Evolutionary conservation across 768 basidiomycete species (phyloP).

Genomic region (Pulveroboletus sp.): DNA sequence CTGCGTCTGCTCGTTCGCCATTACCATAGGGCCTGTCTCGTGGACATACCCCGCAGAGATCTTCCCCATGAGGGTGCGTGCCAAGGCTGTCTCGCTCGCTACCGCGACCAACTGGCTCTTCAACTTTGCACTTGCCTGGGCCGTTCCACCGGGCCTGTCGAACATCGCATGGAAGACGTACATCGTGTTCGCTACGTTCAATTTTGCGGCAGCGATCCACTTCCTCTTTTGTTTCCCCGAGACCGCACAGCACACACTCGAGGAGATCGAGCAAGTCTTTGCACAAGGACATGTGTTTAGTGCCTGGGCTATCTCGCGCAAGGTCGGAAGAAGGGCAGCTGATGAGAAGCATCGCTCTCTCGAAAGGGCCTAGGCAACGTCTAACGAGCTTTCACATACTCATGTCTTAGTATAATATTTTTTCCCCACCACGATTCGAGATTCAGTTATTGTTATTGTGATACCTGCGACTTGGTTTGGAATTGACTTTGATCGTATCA

Average conservation of each 20-base stretch:
- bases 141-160: slow-evolving; percentile 65
- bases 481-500: background rate
- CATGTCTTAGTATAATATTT: background rate
- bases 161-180: slow-evolving; percentile 71
- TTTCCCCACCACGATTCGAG: background rate
- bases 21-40: slow-evolving; percentile 74
- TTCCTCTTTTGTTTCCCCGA: slow-evolving; percentile 80
- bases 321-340: slow-evolving; percentile 40
- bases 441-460: too few relatives aligned
- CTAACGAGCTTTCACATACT: too few relatives aligned
- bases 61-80: slow-evolving; percentile 64
- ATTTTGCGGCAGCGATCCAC: slow-evolving; percentile 66
- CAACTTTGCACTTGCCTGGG: slow-evolving; percentile 72
- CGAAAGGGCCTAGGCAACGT: background rate
- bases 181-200: slow-evolving; percentile 75
- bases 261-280: slow-evolving; percentile 79
- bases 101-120: slow-evolving; percentile 55
- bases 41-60: slow-evolving; percentile 73
- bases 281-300: slow-evolving; percentile 60
- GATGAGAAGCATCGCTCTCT: slow-evolving; percentile 8
- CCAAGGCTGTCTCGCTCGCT: slow-evolving; percentile 49
- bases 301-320: slow-evolving; percentile 62
- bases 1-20: slow-evolving; percentile 69
- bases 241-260: slow-evolving; percentile 65
- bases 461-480: too few relatives aligned